These are phyloP conservation scores for Stagonosporopsis cucurbitacearum DNA, from an alignment of 2,329 filamentous ascomycete genomes.

Conservation along the genomic window DNA sequence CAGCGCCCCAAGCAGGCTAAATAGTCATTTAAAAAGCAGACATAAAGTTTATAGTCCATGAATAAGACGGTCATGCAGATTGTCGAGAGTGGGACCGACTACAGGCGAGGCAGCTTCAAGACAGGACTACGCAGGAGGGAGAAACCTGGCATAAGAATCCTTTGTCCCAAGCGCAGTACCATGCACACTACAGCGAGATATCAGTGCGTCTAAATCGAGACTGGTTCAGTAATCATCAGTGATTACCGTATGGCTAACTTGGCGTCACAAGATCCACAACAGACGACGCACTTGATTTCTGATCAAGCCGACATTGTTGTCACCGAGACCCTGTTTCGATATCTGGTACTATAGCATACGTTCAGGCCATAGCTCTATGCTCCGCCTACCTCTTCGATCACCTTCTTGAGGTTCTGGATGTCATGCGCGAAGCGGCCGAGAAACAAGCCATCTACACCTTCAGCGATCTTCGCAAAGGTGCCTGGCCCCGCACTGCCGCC, in stretches of 20 bases:
- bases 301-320: neutral
- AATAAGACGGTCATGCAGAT: neutral
- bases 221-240: constrained; percentile 10
- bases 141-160: neutral
- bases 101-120: neutral
- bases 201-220: neutral
- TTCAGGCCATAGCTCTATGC: constrained; percentile 11
- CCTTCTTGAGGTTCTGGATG: constrained; percentile 71
- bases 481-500: constrained; percentile 84
- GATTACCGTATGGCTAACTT: constrained; percentile 2
- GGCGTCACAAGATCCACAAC: constrained; percentile 1
- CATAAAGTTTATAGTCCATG: too few species aligned
- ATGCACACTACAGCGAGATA: neutral
- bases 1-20: neutral
- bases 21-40: too few species aligned
- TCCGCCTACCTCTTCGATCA: constrained; percentile 72
- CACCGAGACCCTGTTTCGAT: neutral
- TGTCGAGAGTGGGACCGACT: neutral
- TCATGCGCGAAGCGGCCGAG: constrained; percentile 83
- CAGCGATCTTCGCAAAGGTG: constrained; percentile 70
- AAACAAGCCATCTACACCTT: constrained; percentile 80
- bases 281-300: neutral
- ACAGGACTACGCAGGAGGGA: constrained; percentile 1
- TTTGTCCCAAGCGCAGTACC: neutral
- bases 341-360: neutral